A percentile compares a stretch with the other conserved stretches of the same genome.
phyloP scores from a whole-genome alignment of 306 rosid genomes.

The Vigna unguiculata region DNA sequence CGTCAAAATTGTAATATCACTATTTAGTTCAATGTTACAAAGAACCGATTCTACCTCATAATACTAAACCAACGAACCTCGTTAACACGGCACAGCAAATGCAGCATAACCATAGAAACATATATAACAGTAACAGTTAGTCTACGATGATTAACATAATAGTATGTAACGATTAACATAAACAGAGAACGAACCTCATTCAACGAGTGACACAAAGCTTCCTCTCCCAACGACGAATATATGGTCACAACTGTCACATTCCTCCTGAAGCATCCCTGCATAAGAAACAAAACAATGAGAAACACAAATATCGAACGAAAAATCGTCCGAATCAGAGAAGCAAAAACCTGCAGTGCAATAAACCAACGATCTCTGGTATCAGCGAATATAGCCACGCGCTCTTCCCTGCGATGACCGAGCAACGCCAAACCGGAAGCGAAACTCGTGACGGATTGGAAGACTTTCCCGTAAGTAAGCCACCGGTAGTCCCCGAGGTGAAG shows the following conservation, averaged over 20 bases:
- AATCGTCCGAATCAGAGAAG: not conserved
- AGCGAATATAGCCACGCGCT: constrained; percentile 89
- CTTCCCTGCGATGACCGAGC: constrained; percentile 73
- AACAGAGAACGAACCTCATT: constrained; percentile 76
- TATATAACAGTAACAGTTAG: not conserved
- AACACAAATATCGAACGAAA: not conserved
- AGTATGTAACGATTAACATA: not conserved
- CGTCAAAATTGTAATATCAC: not conserved
- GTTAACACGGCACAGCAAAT: not conserved
- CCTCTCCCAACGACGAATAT: constrained; percentile 93
- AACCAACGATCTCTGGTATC: constrained; percentile 96
- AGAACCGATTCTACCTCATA: not conserved
- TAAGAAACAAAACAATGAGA: constrained; percentile 21
- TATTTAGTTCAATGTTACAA: not conserved
- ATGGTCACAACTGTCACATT: constrained; percentile 93
- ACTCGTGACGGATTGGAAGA: constrained; percentile 69
- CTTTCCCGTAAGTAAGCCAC: constrained; percentile 76
- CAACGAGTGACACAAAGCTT: constrained; percentile 88
- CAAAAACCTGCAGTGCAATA: constrained; percentile 86
- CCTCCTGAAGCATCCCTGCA: constrained; percentile 91
- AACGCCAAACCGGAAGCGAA: constrained; percentile 80
- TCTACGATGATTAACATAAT: not conserved
- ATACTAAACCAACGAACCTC: not conserved
- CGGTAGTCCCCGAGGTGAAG: constrained; percentile 82
- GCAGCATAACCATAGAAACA: not conserved